Percentiles rank a stretch among this genome's conserved stretches.
phyloP scores from a whole-genome alignment of 2,329 filamentous ascomycete species.

The Fusarium drepaniforme region DNA sequence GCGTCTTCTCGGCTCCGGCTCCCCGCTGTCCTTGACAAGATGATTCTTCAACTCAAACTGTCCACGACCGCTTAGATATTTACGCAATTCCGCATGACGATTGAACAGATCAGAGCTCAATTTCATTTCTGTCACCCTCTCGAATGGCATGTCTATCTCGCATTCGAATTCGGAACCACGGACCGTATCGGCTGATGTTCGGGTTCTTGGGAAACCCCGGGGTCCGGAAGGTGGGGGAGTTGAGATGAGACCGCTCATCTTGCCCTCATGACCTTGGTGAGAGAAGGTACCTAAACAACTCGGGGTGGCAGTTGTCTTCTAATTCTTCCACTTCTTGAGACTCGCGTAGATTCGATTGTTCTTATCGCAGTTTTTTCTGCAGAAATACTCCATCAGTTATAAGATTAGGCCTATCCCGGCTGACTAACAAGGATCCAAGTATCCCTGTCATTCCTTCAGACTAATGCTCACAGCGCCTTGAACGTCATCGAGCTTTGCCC shows the following conservation, averaged over 20 bases:
- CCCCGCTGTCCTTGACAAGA: not conserved
- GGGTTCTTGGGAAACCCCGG: constrained; percentile 27
- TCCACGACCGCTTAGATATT: not conserved
- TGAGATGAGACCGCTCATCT: constrained; percentile 11
- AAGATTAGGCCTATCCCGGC: constrained; percentile 1
- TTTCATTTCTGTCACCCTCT: not conserved
- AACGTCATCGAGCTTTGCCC: constrained; percentile 39
- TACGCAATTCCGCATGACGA: not conserved
- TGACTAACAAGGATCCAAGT: constrained; percentile 33
- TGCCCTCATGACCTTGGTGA: constrained; percentile 27
- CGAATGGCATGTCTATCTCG: not conserved
- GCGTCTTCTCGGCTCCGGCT: not conserved
- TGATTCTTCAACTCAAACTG: not conserved
- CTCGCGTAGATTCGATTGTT: not conserved
- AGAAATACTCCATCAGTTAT: not conserved
- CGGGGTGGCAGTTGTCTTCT: not conserved
- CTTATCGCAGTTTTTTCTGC: not conserved
- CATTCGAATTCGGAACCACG: constrained; percentile 22
- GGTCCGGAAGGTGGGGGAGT: constrained; percentile 28
- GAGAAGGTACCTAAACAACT: not conserved
- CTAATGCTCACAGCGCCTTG: constrained; percentile 20
- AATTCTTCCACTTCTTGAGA: not conserved
- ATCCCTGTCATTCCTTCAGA: constrained; percentile 15
- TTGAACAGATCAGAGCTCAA: constrained; percentile 2
- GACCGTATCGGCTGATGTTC: constrained; percentile 39